phyloP scores from a whole-genome alignment of 2,329 filamentous ascomycete genomes.

The Pseudocercospora eumusae region DNA sequence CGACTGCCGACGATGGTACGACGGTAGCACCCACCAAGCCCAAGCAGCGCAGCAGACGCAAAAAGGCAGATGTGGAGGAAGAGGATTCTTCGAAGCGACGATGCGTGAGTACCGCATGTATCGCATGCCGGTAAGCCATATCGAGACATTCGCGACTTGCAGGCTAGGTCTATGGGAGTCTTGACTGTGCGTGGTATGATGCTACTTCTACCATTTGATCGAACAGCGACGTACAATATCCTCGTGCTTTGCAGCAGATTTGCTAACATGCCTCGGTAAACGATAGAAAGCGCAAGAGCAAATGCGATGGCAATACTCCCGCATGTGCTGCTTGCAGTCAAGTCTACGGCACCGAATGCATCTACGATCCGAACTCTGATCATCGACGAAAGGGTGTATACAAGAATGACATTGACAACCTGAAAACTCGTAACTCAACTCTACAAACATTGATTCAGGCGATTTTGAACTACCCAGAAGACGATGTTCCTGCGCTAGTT shows the following conservation, averaged over 20 bases:
- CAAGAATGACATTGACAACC: conserved; percentile 84
- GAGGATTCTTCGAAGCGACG: conserved; percentile 48
- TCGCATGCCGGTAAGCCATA: conserved; percentile 36
- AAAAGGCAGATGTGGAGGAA: conserved; percentile 31
- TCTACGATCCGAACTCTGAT: conserved; percentile 95
- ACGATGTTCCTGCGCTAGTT: conserved; percentile 80
- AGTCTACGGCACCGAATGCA: conserved; percentile 85
- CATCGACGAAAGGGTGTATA: conserved; percentile 96
- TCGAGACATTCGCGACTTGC: background rate
- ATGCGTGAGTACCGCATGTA: conserved; percentile 43
- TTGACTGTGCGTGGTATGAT: background rate
- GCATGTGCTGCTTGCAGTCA: conserved; percentile 95
- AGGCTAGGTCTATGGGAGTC: background rate
- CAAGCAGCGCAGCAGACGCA: conserved; percentile 30
- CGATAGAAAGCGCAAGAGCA: conserved; percentile 41
- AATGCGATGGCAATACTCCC: conserved; percentile 85
- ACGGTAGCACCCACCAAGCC: conserved; percentile 23
- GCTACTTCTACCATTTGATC: background rate
- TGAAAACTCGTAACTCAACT: conserved; percentile 84
- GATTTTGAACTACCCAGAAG: conserved; percentile 85
- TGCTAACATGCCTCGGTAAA: conserved; percentile 17
- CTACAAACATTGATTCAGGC: conserved; percentile 91
- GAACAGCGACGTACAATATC: background rate
- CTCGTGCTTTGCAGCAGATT: background rate
- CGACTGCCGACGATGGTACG: background rate